Base-by-base conservation (phyloP, 2,329 filamentous ascomycete genomes). In the Cytospora chrysosperma region DNA sequence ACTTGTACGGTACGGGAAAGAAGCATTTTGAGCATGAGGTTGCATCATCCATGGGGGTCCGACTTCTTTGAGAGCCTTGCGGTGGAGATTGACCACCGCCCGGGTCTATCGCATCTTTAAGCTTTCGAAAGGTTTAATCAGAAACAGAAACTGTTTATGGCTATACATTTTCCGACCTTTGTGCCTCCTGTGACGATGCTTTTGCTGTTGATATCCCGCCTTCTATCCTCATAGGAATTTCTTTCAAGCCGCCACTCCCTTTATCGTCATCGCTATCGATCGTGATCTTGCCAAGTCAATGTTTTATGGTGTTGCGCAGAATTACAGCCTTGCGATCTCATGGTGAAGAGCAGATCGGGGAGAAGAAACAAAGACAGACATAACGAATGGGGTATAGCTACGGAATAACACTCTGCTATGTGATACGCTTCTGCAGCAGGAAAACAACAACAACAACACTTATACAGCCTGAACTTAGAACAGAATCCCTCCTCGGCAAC, bases 351-450 rank as follows among this genome's bases (percentile, higher is more conserved):
- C n/a, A n/a, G n/a, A n/a, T n/a, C n/a, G 58, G 9, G 28, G 28
- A 30, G 9, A 9, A 30, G 28, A 30, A 30, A 54, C 54, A 34
- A 56, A 51, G 17, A n/a, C 24, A 28, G 21, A 30, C 19, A 19
- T 58, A 60, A 51, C 54, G 61, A 63, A 60, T 60, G 56, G 59
- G 55, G 61, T 63, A 63, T 63, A 52, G 61, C 56, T 63, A 63
- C 55, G 56, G 52, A 56, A 52, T 27, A 26, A 34, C 57, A 52
- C 53, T 63, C 51, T 56, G 56, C 50, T 59, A 55, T 30, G 50
- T 55, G 19, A 63, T 59, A 59, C 56, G 61, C 28, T 49, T 24
- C 30, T 8, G 28, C 24, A 47, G 40, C 58, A 55, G 49, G 12
- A 19, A 55, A 54, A 21, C 7, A 47, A 12, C 2, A 21, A 43